Evolutionary conservation across 2,329 filamentous ascomycete genomes (phyloP).

Genomic region (Alternaria sp.): DNA sequence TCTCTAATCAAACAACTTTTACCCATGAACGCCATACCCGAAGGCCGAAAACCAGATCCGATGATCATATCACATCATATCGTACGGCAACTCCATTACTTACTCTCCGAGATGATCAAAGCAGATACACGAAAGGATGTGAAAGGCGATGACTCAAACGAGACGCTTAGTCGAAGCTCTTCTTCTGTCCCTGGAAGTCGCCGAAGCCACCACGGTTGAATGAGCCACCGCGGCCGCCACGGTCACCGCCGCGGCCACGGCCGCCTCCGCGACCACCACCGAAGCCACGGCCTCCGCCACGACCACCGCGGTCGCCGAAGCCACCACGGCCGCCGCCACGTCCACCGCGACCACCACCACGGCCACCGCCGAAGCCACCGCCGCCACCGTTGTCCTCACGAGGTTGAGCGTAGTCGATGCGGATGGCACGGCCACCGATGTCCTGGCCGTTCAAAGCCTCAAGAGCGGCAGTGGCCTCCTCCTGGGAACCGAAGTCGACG

Average conservation of each 20-base stretch:
- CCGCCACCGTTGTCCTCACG: slow-evolving; percentile 66
- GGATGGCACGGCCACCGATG: slow-evolving; percentile 74
- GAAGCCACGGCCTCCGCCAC: slow-evolving; percentile 54
- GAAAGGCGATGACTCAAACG: slow-evolving; percentile 1
- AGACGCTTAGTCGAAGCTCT: slow-evolving; percentile 62
- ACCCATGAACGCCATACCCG: slow-evolving; percentile 18
- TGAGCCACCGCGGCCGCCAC: slow-evolving; percentile 55
- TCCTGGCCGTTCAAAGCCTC: slow-evolving; percentile 73
- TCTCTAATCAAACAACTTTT: slow-evolving; percentile 21
- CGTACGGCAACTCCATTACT: slow-evolving; percentile 29
- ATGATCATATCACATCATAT: slow-evolving; percentile 23
- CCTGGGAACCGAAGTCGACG: slow-evolving; percentile 79
- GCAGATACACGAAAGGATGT: slow-evolving; percentile 20
- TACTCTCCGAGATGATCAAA: slow-evolving; percentile 32
- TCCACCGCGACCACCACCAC: slow-evolving; percentile 53
- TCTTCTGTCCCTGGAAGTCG: slow-evolving; percentile 81
- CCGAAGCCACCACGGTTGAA: slow-evolving; percentile 64
- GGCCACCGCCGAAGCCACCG: slow-evolving; percentile 59
- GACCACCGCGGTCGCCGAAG: slow-evolving; percentile 59
- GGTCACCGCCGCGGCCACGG: slow-evolving; percentile 49
- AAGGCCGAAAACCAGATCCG: slow-evolving; percentile 16
- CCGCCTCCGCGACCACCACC: slow-evolving; percentile 58
- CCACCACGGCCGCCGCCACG: slow-evolving; percentile 56
- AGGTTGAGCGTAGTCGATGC: slow-evolving; percentile 81
- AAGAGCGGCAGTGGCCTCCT: slow-evolving; percentile 80